These are phyloP conservation scores for Phaeoacremonium minimum DNA, from an alignment of 2,329 filamentous ascomycete species.

Conservation along the genomic window DNA sequence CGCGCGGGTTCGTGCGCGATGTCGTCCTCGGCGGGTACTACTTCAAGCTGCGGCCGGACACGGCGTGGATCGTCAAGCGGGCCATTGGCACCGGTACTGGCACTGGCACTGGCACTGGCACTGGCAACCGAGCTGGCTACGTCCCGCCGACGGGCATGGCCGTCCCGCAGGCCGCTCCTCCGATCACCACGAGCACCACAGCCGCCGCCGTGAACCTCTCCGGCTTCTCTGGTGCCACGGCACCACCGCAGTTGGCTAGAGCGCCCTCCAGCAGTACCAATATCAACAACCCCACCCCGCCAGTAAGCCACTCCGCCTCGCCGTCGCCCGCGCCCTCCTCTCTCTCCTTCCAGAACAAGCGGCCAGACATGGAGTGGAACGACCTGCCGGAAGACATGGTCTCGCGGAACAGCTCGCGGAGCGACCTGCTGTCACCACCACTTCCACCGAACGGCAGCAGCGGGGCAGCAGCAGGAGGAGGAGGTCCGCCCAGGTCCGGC, in stretches of 20 bases:
- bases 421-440: slow-evolving; percentile 10
- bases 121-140: not conserved
- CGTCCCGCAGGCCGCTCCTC: not conserved
- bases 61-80: slow-evolving; percentile 55
- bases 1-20: slow-evolving; percentile 49
- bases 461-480: no score
- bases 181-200: slow-evolving; percentile 16
- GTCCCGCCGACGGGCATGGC: slow-evolving; percentile 7
- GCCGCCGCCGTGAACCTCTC: slow-evolving; percentile 20
- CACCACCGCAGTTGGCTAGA: slow-evolving; percentile 8
- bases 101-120: slow-evolving; percentile 27
- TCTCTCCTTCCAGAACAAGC: slow-evolving; percentile 56
- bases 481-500: slow-evolving; percentile 28
- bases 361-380: slow-evolving; percentile 62
- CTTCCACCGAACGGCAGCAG: no score
- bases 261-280: slow-evolving; percentile 5
- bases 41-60: slow-evolving; percentile 54
- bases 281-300: slow-evolving; percentile 6
- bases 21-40: slow-evolving; percentile 56
- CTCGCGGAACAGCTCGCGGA: slow-evolving; percentile 11
- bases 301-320: slow-evolving; percentile 9
- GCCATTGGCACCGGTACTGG: slow-evolving; percentile 25
- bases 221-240: slow-evolving; percentile 4
- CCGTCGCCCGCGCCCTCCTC: slow-evolving; percentile 21
- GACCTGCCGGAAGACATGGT: slow-evolving; percentile 60